Evolutionary conservation across 2,329 filamentous ascomycete genomes (phyloP), one percentile per base, ranked within the genome.

Genomic region (Fusarium equiseti): DNA sequence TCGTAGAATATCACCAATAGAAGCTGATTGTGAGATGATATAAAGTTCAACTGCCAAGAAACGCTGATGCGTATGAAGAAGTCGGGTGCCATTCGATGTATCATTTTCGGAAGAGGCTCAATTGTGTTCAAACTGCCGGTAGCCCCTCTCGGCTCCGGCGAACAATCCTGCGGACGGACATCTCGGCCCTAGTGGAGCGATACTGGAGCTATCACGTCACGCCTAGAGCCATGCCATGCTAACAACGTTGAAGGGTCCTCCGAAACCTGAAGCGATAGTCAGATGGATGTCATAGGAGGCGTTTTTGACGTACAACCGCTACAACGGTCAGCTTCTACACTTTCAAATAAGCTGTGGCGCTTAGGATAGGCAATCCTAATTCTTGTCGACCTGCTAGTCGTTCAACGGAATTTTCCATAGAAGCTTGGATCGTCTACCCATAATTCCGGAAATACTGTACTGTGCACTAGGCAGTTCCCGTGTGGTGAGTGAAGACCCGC

Each of bases 161-260:
- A 27, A 67, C 42, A 58, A 65, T 58, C 54, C 54, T 68, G 60
- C 69, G 65, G 51, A 59, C 69, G 65, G 49, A 59, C 63, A 71
- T 70, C 52, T 68, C 63, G 55, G 60, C 56, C 45, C 45, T 29
- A 40, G 67, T 60, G 63, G 63, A 57, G 70, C 57, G 55, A 44
- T 48, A 57, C 53, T 44, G 44, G 59, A 59, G 38, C 38, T 55
- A 63, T 72, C 65, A 65, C 57, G 68, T 70, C 73, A 73, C 54
- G 59, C 45, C 57, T 63, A 40, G 62, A 72, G 56, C 57, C 54
- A 42, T 61, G 38, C 57, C 58, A 60, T 63, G 57, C 59, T 52
- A 16, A 24, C 27, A 58, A 42, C 15, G 32, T 27, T 44, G 29
- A 56, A 56, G 38, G 56, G 51, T 44, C 59, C 22, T 56, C 63